These are phyloP conservation scores for Heritiera fomes DNA, from an alignment of 345 rosid genomes.

Conservation along the genomic window DNA sequence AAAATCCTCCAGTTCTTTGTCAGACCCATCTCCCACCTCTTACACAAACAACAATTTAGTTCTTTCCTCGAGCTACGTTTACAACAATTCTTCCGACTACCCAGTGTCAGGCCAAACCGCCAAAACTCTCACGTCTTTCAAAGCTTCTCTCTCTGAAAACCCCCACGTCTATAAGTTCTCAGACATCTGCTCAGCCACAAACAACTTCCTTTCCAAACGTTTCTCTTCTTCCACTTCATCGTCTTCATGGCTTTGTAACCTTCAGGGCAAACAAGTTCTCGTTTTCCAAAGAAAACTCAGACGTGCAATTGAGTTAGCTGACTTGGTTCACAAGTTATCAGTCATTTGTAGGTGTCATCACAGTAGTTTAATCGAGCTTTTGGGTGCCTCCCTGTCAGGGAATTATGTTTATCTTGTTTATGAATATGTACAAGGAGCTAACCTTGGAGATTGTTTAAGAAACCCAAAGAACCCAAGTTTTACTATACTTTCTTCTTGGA, in stretches of 20 bases:
- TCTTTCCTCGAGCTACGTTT: constrained; percentile 8
- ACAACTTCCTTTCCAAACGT: constrained; percentile 32
- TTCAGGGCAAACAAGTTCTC: constrained; percentile 33
- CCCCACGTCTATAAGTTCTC: constrained; percentile 34
- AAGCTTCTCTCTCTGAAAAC: constrained; percentile 34
- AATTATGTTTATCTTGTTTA: constrained; percentile 37
- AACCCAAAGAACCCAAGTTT: constrained; percentile 34
- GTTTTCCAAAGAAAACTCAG: constrained; percentile 30
- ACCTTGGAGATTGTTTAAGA: constrained; percentile 36
- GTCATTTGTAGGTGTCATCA: constrained; percentile 45
- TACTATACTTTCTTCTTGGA: constrained; percentile 38
- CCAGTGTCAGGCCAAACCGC: constrained; percentile 24
- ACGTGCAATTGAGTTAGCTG: neutral
- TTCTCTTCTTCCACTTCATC: constrained; percentile 43
- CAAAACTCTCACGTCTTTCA: constrained; percentile 21
- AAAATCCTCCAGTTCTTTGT: neutral
- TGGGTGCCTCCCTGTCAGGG: constrained; percentile 45
- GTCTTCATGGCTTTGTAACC: constrained; percentile 40
- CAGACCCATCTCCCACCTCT: constrained; percentile 3
- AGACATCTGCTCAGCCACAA: constrained; percentile 35
- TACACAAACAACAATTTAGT: constrained; percentile 6
- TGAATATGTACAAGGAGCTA: constrained; percentile 35
- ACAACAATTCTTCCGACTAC: constrained; percentile 4
- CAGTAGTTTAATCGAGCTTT: constrained; percentile 41
- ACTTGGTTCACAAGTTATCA: constrained; percentile 16